Percentiles rank a stretch among this genome's conserved stretches.
These are phyloP conservation scores for Nicotiana tabacum DNA, from an alignment of 257 asterid genomes.

Conservation along the genomic window DNA sequence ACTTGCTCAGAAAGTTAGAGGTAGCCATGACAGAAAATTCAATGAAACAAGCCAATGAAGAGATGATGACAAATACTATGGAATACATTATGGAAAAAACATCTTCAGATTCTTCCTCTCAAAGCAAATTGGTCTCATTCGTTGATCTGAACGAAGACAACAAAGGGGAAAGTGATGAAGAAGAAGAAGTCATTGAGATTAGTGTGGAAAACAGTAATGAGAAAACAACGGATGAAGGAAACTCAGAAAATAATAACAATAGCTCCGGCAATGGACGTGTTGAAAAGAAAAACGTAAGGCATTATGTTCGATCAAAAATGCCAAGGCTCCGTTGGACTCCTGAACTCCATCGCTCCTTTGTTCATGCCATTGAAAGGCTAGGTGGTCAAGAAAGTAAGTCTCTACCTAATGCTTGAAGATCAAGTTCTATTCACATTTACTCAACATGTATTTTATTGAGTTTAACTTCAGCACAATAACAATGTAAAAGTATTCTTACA, in stretches of 20 bases:
- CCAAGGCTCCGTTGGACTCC: slow-evolving; percentile 97
- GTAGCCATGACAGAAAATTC: slow-evolving; percentile 26
- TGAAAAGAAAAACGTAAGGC: slow-evolving; percentile 47
- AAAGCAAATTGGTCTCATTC: slow-evolving; percentile 24
- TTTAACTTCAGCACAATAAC: neutral
- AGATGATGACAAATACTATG: neutral
- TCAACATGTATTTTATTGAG: neutral
- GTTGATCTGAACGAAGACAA: slow-evolving; percentile 65
- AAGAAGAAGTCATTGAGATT: slow-evolving; percentile 18
- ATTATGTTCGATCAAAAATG: slow-evolving; percentile 68
- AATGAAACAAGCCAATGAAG: neutral
- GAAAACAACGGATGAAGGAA: slow-evolving; percentile 17
- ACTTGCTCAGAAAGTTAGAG: neutral
- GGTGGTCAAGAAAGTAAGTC: slow-evolving; percentile 97
- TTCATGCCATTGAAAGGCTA: slow-evolving; percentile 75
- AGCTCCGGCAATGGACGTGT: slow-evolving; percentile 27
- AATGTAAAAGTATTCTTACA: no score
- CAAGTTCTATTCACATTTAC: neutral
- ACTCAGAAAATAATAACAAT: slow-evolving; percentile 21
- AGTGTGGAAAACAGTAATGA: slow-evolving; percentile 22
- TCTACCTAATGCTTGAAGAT: neutral
- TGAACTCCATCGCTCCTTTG: slow-evolving; percentile 78
- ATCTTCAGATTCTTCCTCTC: slow-evolving; percentile 34
- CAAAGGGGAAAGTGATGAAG: slow-evolving; percentile 15
- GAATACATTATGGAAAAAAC: slow-evolving; percentile 16